These are phyloP conservation scores for Glaciozyma antarctica DNA, from an alignment of 768 basidiomycete species.

Conservation along the genomic window DNA sequence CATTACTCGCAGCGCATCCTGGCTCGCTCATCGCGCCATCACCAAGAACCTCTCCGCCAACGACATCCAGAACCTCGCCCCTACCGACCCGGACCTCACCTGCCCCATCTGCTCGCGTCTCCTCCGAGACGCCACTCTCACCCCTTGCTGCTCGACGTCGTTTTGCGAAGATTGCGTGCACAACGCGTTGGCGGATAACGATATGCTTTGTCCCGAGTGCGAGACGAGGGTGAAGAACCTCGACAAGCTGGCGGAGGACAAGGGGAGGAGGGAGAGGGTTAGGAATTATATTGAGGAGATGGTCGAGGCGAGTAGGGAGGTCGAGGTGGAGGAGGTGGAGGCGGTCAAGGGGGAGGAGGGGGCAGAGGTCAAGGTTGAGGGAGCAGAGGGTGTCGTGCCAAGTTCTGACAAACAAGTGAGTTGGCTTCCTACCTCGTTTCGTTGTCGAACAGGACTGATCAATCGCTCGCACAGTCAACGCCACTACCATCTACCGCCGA, in stretches of 20 bases:
- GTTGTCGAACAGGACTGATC: constrained; percentile 34
- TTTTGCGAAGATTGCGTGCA: constrained; percentile 99
- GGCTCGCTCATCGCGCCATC: constrained; percentile 73
- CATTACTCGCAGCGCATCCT: constrained; percentile 60
- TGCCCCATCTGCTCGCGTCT: constrained; percentile 91
- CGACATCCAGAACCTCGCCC: constrained; percentile 73
- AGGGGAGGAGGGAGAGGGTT: constrained; percentile 65
- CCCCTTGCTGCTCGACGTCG: constrained; percentile 79
- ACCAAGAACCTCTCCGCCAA: constrained; percentile 71
- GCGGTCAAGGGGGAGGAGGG: constrained; percentile 46
- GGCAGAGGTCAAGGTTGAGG: constrained; percentile 48
- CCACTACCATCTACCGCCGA: too few relatives aligned
- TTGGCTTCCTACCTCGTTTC: constrained; percentile 35
- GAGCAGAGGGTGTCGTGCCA: constrained; percentile 34
- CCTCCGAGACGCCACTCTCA: constrained; percentile 86
- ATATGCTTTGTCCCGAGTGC: constrained; percentile 89
- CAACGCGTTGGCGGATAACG: constrained; percentile 83
- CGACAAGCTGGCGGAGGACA: constrained; percentile 75
- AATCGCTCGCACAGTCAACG: constrained; percentile 14
- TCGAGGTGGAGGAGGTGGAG: constrained; percentile 38
- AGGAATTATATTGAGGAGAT: constrained; percentile 65
- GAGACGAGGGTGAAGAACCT: constrained; percentile 75
- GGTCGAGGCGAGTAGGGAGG: constrained; percentile 40
- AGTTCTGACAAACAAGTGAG: constrained; percentile 17
- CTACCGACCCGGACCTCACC: constrained; percentile 64